These are phyloP conservation scores for Paramecium octaurelia DNA, from an alignment of 73 alveolate genomes.

Conservation along the genomic window DNA sequence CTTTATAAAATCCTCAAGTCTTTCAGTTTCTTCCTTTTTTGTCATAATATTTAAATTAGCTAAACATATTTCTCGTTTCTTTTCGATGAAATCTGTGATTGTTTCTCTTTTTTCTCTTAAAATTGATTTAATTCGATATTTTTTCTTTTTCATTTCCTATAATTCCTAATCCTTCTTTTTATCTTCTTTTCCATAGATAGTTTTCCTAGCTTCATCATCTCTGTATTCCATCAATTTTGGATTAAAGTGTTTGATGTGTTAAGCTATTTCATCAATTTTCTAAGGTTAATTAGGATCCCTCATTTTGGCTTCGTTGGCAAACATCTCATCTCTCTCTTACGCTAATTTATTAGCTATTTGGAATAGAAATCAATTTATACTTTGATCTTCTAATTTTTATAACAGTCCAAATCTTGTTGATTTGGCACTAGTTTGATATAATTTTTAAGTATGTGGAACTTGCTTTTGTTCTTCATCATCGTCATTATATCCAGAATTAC, in stretches of 20 bases:
- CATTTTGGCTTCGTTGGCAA: conserved; percentile 1
- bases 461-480: not conserved
- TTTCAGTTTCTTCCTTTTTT: conserved; percentile 49
- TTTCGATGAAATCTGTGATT: conserved; percentile 37
- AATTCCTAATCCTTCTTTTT: conserved; percentile 36
- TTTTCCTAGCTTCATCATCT: not conserved
- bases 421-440: not conserved
- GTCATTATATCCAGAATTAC: not conserved
- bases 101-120: conserved; percentile 60
- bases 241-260: conserved; percentile 22
- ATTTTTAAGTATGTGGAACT: not conserved
- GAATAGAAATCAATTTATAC: not conserved
- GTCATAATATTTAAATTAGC: conserved; percentile 52
- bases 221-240: not conserved
- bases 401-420: conserved; percentile 36
- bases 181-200: conserved; percentile 21
- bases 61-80: conserved; percentile 53
- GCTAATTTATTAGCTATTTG: conserved; percentile 54
- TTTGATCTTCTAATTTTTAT: conserved; percentile 9
- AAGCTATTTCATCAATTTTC: not conserved
- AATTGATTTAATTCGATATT: conserved; percentile 35
- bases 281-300: not conserved
- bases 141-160: conserved; percentile 32
- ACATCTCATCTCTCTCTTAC: conserved; percentile 55
- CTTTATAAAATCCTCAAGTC: conserved; percentile 52